Evolutionary conservation across 1,284 basidiomycete species (phyloP).

Genomic region (Tylopilus sp.): DNA sequence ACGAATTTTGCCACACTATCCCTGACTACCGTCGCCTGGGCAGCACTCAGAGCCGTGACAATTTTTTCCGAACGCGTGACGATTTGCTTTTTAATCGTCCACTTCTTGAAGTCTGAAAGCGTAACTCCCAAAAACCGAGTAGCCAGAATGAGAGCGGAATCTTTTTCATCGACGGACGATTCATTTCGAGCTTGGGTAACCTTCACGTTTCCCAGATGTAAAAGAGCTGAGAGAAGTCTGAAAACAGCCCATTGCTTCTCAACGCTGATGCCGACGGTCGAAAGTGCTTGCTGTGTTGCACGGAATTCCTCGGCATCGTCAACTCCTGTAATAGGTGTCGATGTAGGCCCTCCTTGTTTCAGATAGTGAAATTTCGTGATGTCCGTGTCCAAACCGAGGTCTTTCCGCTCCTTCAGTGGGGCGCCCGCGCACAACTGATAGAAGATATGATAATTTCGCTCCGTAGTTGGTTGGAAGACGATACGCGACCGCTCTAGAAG

Average conservation of each 20-base stretch:
- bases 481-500: conserved; percentile 95
- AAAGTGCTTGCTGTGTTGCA: conserved; percentile 89
- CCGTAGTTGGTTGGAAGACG: conserved; percentile 94
- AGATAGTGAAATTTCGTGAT: conserved; percentile 89
- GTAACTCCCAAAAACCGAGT: conserved; percentile 91
- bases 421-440: conserved; percentile 99
- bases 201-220: conserved; percentile 97
- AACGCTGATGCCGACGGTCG: conserved; percentile 94
- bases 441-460: conserved; percentile 99
- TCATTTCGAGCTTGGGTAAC: conserved; percentile 82
- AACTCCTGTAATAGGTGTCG: conserved; percentile 85
- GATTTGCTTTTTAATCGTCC: conserved; percentile 98
- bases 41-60: conserved; percentile 78
- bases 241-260: conserved; percentile 99
- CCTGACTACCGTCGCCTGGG: conserved; percentile 92
- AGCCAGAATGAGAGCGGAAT: conserved; percentile 77
- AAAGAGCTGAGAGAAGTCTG: conserved; percentile 85
- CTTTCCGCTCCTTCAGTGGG: conserved; percentile 92
- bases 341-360: conserved; percentile 86
- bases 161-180: conserved; percentile 81
- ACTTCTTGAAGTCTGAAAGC: conserved; percentile 94
- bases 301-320: conserved; percentile 97
- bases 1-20: conserved; percentile 99
- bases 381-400: conserved; percentile 85
- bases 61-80: conserved; percentile 95